phyloP scores from a whole-genome alignment of 257 asterid genomes.

The Solanum rostratum region DNA sequence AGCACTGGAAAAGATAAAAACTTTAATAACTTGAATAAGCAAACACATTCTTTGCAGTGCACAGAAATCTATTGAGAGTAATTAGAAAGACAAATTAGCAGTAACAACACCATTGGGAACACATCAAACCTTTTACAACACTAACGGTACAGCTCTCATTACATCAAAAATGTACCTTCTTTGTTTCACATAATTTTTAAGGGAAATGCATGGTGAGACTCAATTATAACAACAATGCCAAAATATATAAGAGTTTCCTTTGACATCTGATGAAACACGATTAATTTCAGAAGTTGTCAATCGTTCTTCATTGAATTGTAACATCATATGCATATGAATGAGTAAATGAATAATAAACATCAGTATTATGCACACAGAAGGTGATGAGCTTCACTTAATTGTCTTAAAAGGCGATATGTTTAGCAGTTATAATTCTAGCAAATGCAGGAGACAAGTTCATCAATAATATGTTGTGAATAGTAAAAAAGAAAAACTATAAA shows the following conservation, averaged over 20 bases:
- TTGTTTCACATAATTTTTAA: neutral
- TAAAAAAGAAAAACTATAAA: neutral
- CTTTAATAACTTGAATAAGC: neutral
- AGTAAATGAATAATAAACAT: neutral
- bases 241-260: neutral
- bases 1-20: neutral
- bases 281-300: neutral
- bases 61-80: neutral
- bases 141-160: neutral
- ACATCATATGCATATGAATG: neutral
- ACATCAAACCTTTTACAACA: constrained; percentile 27
- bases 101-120: constrained; percentile 21
- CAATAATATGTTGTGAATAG: neutral
- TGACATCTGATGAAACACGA: neutral
- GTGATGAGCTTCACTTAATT: neutral
- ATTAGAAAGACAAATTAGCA: neutral
- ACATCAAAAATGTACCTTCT: neutral
- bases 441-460: neutral
- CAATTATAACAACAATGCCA: neutral
- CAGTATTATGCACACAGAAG: neutral
- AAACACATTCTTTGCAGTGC: neutral
- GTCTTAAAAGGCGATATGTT: neutral
- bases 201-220: neutral
- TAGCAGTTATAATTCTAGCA: neutral
- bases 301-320: neutral